Evolutionary conservation across 2,329 filamentous ascomycete genomes (phyloP).

Genomic region (Chaetomium globosum): DNA sequence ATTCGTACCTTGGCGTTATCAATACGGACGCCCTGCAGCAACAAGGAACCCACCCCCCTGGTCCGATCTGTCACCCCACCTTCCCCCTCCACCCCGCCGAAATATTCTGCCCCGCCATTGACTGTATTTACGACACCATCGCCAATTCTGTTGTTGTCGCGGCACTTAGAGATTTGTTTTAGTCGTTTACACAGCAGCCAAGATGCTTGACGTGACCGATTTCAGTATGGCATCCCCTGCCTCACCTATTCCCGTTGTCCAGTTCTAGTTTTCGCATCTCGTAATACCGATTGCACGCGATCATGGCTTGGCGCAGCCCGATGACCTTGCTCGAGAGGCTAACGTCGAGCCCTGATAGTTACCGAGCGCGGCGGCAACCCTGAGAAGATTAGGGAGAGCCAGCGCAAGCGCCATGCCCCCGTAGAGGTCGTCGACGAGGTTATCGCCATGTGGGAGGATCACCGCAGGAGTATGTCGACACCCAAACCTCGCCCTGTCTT

Average conservation of each 20-base stretch:
- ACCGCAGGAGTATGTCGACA: conserved; percentile 61
- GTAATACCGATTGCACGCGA: conserved; percentile 18
- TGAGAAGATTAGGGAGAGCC: conserved; percentile 87
- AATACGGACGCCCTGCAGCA: conserved; percentile 5
- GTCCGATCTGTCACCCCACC: conserved; percentile 29
- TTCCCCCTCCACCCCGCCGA: conserved; percentile 36
- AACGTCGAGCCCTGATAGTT: conserved; percentile 43
- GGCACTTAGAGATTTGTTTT: not conserved
- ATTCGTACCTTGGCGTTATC: conserved; percentile 22
- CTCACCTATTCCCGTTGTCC: not conserved
- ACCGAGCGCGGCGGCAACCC: conserved; percentile 87
- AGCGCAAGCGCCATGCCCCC: conserved; percentile 76
- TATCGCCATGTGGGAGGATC: conserved; percentile 82
- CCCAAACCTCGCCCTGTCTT: not conserved
- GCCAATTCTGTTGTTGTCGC: conserved; percentile 6
- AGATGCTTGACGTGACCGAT: conserved; percentile 75
- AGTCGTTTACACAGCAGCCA: conserved; percentile 27
- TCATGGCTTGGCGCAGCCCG: conserved; percentile 15
- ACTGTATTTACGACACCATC: conserved; percentile 28
- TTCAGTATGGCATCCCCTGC: conserved; percentile 52
- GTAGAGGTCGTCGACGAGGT: conserved; percentile 89
- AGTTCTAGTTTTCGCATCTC: not conserved
- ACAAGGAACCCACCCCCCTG: conserved; percentile 13
- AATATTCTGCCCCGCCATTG: conserved; percentile 37
- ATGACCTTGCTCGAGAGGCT: conserved; percentile 12